Conservation (phyloP, 441 rosid species). For the Pelargonium fulgidum region DNA sequence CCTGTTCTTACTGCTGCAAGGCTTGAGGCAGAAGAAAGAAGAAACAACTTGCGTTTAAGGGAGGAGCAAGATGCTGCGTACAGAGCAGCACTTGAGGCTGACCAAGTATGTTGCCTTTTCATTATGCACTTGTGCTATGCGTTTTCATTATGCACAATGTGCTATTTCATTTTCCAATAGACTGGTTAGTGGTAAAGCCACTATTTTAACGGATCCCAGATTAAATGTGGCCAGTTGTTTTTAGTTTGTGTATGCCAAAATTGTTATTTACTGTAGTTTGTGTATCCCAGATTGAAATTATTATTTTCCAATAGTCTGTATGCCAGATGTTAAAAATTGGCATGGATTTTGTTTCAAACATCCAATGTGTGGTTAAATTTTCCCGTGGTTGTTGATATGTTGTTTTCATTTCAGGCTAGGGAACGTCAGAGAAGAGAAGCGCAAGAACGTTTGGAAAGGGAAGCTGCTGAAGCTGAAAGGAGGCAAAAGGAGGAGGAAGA, state of each 20-base stretch:
- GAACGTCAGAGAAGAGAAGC: conserved; percentile 80
- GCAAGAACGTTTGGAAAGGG: conserved; percentile 70
- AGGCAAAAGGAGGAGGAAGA: conserved; percentile 85
- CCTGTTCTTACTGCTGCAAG: conserved; percentile 78
- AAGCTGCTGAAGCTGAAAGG: conserved; percentile 90
- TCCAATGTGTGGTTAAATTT: background rate
- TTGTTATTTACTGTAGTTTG: too few relatives aligned
- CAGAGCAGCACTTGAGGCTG: conserved; percentile 95
- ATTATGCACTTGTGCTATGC: conserved; percentile 7
- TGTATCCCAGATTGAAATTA: too few relatives aligned
- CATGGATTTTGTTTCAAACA: too few relatives aligned
- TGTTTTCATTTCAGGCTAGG: conserved; percentile 52
- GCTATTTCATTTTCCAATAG: background rate
- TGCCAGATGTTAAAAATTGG: too few relatives aligned
- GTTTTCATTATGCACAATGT: conserved; percentile 3
- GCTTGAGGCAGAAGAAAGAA: conserved; percentile 90
- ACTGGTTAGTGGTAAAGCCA: background rate
- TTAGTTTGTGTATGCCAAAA: too few relatives aligned
- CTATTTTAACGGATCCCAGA: too few relatives aligned
- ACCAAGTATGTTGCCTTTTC: conserved; percentile 50
- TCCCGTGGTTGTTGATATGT: background rate
- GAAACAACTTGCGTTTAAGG: conserved; percentile 62
- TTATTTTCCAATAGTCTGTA: too few relatives aligned
- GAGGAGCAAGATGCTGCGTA: conserved; percentile 98
- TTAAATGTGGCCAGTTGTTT: too few relatives aligned